Evolutionary conservation across 2,329 filamentous ascomycete species (phyloP).

Genomic region (Ceratocystis papillata): DNA sequence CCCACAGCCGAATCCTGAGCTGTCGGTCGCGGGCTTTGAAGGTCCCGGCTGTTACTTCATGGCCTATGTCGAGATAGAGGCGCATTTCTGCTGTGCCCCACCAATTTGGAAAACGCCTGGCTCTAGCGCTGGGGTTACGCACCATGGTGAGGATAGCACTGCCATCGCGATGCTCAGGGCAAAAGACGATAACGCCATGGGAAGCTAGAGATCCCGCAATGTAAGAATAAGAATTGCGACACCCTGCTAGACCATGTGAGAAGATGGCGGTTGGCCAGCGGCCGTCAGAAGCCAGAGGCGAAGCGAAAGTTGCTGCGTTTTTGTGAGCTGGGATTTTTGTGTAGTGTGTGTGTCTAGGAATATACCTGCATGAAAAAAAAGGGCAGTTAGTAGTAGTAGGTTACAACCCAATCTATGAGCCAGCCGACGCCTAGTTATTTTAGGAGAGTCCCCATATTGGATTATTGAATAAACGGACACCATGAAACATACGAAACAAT

Average conservation of each 20-base stretch:
- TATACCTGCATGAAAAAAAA: constrained; percentile 37
- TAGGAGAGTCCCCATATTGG: too few relatives aligned
- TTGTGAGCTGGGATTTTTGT: constrained; percentile 61
- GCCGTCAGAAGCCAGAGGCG: constrained; percentile 37
- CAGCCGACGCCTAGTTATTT: background rate
- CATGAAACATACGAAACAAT: constrained; percentile 45
- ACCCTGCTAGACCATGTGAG: constrained; percentile 74
- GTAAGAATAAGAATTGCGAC: constrained; percentile 76
- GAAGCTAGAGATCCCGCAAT: constrained; percentile 67
- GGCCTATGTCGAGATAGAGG: constrained; percentile 46
- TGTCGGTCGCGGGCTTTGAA: constrained; percentile 60
- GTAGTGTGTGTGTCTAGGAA: constrained; percentile 62
- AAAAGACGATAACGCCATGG: constrained; percentile 69
- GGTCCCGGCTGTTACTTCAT: constrained; percentile 54
- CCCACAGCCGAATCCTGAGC: constrained; percentile 65
- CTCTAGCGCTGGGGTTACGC: constrained; percentile 46
- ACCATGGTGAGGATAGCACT: constrained; percentile 66
- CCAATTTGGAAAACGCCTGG: constrained; percentile 27
- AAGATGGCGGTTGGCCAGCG: constrained; percentile 77
- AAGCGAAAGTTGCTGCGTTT: constrained; percentile 51
- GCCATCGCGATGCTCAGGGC: constrained; percentile 73
- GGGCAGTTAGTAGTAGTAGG: too few relatives aligned
- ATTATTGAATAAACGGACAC: background rate
- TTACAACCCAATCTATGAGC: background rate
- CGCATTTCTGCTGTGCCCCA: constrained; percentile 28